Evolutionary conservation across 2,329 filamentous ascomycete species (phyloP), one percentile per base, ranked within the genome.

Genomic region (Endothia cerciana): DNA sequence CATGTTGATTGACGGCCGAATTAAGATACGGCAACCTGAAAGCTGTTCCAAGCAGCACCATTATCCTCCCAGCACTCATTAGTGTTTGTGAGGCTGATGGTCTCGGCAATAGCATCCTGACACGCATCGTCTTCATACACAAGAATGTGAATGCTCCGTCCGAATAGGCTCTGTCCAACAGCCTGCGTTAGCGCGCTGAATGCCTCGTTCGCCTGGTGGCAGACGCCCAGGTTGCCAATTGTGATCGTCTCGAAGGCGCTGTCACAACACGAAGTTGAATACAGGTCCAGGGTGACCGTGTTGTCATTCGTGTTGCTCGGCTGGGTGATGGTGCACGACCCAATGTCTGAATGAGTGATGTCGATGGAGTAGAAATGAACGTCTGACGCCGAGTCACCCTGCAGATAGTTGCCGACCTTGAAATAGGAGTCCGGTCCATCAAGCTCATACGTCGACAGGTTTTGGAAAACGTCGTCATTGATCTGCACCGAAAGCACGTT

Each of bases 381-480:
- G 25, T 36, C 51, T 6, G 25, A 30, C 15, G 28, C 28, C 6
- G 33, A 41, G 40, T 60, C 40, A 5, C 57, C 57, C 17, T 60
- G 57, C 4, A 60, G 17, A 7, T 60, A 60, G 4, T 60, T 60
- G 5, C 57, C 57, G 17, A 60, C 57, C 10, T 60, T 45, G 25
- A 60, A 60, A 15, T 60, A 60, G n/a, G n/a, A 41, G 28, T 60
- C 57, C 40, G 57, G 57, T 6, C 36, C 57, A 5, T 33, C 57
- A 28, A 60, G 41, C 40, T 60, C 40, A 17, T 60, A 60, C 2
- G 57, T 60, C 25, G 57, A 45, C 40, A 60, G 10, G 19, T 7
- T 41, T 22, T 60, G 36, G 25, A 60, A 45, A 6, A 22, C 57
- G 2, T 30, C 40, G 3, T 59, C 56, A 22, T 59, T 45, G 22